A percentile compares a stretch with the other conserved stretches of the same genome.
phyloP scores from a whole-genome alignment of 805 yeast species.

The Nakazawaea sp. region DNA sequence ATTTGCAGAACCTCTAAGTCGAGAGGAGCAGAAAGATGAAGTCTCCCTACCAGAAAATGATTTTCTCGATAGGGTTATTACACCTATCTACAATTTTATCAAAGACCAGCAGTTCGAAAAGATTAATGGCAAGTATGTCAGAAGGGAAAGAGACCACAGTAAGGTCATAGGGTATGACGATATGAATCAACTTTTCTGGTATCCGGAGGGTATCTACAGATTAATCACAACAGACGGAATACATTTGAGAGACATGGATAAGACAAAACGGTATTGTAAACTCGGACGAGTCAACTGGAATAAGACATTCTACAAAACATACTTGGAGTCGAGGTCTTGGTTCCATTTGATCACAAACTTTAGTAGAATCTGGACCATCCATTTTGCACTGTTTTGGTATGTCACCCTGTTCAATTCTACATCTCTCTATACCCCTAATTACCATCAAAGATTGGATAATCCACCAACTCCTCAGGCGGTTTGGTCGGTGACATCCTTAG shows the following conservation, averaged over 20 bases:
- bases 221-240: constrained; percentile 28
- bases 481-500: constrained; percentile 37
- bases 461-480: constrained; percentile 38
- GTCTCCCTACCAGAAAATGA: constrained; percentile 15
- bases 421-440: constrained; percentile 37
- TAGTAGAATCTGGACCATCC: constrained; percentile 48
- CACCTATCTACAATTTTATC: constrained; percentile 50
- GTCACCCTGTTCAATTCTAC: constrained; percentile 45
- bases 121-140: constrained; percentile 45
- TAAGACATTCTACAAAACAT: constrained; percentile 36
- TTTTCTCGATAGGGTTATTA: constrained; percentile 33
- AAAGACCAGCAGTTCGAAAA: constrained; percentile 56
- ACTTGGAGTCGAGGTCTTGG: constrained; percentile 42
- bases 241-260: constrained; percentile 22
- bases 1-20: too few species aligned
- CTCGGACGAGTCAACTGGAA: constrained; percentile 33
- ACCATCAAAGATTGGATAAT: constrained; percentile 31
- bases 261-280: constrained; percentile 23
- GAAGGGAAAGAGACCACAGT: constrained; percentile 65
- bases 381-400: constrained; percentile 44
- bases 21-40: constrained; percentile 26
- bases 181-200: constrained; percentile 47
- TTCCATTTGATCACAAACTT: constrained; percentile 42
- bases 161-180: constrained; percentile 53
- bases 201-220: constrained; percentile 26